These are phyloP conservation scores for Jatropha multifida DNA, from an alignment of 441 rosid species.

Conservation along the genomic window DNA sequence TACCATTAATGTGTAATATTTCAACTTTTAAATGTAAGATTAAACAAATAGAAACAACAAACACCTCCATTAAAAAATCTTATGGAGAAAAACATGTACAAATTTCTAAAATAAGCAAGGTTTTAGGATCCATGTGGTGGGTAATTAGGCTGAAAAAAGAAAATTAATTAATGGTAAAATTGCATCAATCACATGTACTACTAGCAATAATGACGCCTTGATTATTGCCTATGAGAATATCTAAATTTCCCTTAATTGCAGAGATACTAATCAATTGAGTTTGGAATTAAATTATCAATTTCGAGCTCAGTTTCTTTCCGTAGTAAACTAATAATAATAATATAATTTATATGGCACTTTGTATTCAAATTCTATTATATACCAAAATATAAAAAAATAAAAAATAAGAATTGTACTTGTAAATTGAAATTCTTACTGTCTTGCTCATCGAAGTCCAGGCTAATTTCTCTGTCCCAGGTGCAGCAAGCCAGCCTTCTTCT, in stretches of 20 bases:
- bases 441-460: conserved; percentile 38
- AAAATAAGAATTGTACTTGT: too few species aligned
- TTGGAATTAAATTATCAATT: not conserved
- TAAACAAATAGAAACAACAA: not conserved
- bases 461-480: conserved; percentile 13
- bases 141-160: not conserved
- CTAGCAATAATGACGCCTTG: not conserved
- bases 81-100: conserved; percentile 6
- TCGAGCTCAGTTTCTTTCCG: too few species aligned
- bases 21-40: not conserved
- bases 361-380: conserved; percentile 4
- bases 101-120: not conserved
- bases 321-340: too few species aligned
- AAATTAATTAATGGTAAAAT: not conserved
- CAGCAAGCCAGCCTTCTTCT: conserved; percentile 26
- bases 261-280: not conserved
- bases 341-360: not conserved
- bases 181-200: not conserved
- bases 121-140: conserved; percentile 28
- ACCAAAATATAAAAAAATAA: not conserved
- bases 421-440: conserved; percentile 48
- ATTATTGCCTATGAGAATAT: not conserved
- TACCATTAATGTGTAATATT: too few species aligned
- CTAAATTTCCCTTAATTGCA: not conserved
- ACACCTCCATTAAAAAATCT: not conserved